Base-by-base conservation (phyloP, 2,329 filamentous ascomycete genomes). In the Cytospora chrysosperma region DNA sequence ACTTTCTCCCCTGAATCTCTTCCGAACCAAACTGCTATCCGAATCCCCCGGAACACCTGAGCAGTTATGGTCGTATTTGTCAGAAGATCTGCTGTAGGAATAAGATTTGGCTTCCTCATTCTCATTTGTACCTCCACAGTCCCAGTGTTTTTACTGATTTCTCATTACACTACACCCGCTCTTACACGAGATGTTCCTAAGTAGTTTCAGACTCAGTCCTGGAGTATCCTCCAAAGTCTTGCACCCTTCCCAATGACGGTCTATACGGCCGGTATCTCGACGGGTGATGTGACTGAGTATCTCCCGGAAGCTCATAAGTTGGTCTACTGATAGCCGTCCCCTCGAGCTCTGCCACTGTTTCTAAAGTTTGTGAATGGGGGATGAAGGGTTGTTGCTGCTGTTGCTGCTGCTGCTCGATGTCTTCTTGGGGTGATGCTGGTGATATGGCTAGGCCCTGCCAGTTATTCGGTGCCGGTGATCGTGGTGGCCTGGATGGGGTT, bases 261-360 rank as follows among this genome's bases (percentile, higher is more conserved):
- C 55, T 56, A n/a, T 65, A 65, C n/a, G 51, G 63, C 17, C 59
- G 40, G 37, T 59, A 65, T 15, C 26, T 30, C 24, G 37, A 43
- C 12, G 60, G 34, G 17, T 32, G 27, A 5, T 49, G 51, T n/a
- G 37, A 8, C 32, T 52, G 32, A 15, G 51, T 24, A 37, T 21
- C 19, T 10, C n/a, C 40, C 47, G 56, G 50, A n/a, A 56, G 21
- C 47, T 63, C 63, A 30, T 56, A n/a, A 34, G 43, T 50, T 27
- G 61, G 51, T 24, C 37, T 52, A 15, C 17, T 28, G 8, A 47
- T 27, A 3, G 21, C 34, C 43, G 40, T 55, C n/a, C 56, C 64
- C 21, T 65, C 64, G 26, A 61, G 64, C 54, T 65, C 64, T 30
- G 61, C 52, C 6, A 62, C 24, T 27, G 55, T 53, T 24, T 19